These are phyloP conservation scores for Leccinum pseudoinsigne DNA, from an alignment of 1,284 basidiomycete species.

Conservation along the genomic window DNA sequence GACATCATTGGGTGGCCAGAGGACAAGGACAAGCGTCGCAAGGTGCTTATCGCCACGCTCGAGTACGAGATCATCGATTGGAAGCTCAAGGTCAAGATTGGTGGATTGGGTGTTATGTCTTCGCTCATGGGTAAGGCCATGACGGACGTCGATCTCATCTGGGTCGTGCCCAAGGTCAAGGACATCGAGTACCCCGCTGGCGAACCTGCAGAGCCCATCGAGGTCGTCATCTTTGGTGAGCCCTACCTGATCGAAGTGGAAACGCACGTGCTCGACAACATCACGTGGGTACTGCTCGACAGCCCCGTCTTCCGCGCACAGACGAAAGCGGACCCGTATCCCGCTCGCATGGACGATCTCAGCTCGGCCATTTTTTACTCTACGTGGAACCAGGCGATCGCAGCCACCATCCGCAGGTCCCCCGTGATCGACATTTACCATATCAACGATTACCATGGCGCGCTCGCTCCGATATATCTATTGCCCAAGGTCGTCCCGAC, in stretches of 20 bases:
- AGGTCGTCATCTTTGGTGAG: conserved; percentile 94
- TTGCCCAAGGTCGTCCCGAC: conserved; percentile 87
- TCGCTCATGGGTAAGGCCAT: conserved; percentile 95
- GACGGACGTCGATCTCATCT: conserved; percentile 91
- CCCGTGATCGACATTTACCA: conserved; percentile 90
- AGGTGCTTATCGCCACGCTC: conserved; percentile 86
- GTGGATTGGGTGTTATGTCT: conserved; percentile 95
- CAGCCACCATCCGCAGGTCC: conserved; percentile 80
- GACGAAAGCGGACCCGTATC: conserved; percentile 92
- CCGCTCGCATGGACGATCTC: conserved; percentile 93
- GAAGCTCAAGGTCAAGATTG: conserved; percentile 96
- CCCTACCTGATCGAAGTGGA: conserved; percentile 94
- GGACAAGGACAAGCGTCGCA: conserved; percentile 84
- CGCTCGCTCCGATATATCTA: conserved; percentile 86
- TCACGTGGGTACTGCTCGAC: conserved; percentile 91
- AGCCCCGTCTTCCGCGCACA: conserved; percentile 94
- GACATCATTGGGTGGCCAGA: conserved; percentile 93
- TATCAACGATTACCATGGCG: conserved; percentile 91
- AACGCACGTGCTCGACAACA: conserved; percentile 89
- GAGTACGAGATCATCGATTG: conserved; percentile 96
- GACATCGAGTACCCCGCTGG: conserved; percentile 89
- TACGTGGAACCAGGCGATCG: conserved; percentile 95
- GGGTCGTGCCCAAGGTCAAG: conserved; percentile 93
- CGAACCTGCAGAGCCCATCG: conserved; percentile 89
- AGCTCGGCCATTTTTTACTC: conserved; percentile 96